A percentile compares a stretch with the other conserved stretches of the same genome.
Conservation (phyloP, 768 basidiomycete genomes). For the Kwoniella newhampshirensis region DNA sequence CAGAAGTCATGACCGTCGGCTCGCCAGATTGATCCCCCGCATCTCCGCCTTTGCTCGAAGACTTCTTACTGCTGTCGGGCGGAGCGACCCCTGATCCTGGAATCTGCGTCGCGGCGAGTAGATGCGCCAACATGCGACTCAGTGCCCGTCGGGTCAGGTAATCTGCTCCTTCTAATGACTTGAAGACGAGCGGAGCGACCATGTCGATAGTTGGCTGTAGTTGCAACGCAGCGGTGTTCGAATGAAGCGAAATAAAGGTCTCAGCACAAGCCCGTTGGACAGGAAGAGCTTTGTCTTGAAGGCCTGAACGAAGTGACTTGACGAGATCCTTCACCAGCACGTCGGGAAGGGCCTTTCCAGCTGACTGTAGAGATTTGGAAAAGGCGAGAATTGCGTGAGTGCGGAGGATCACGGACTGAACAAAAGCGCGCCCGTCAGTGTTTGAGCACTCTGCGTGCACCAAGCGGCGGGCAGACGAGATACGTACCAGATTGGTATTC, state of each 20-base stretch:
- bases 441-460: not conserved
- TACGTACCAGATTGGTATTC: constrained; percentile 67
- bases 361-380: constrained; percentile 73
- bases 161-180: constrained; percentile 76
- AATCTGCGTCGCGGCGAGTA: constrained; percentile 79
- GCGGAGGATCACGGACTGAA: constrained; percentile 74
- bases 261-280: constrained; percentile 81
- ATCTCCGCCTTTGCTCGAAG: constrained; percentile 58
- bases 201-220: constrained; percentile 73
- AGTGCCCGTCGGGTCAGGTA: constrained; percentile 77
- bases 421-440: not conserved
- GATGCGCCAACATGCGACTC: constrained; percentile 74
- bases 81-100: constrained; percentile 58
- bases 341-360: constrained; percentile 82
- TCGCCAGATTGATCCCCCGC: constrained; percentile 60
- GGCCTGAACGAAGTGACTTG: constrained; percentile 72
- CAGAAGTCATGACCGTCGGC: constrained; percentile 57
- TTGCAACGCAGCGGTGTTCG: constrained; percentile 59
- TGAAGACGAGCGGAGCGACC: constrained; percentile 66
- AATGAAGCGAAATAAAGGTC: constrained; percentile 64
- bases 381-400: constrained; percentile 76
- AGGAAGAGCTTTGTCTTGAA: constrained; percentile 78
- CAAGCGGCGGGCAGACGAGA: not conserved
- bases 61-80: constrained; percentile 58
- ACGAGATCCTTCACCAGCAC: constrained; percentile 72